A percentile compares a stretch with the other conserved stretches of the same genome.
Conservation (phyloP, 768 basidiomycete species). For the Kwoniella sp. region DNA sequence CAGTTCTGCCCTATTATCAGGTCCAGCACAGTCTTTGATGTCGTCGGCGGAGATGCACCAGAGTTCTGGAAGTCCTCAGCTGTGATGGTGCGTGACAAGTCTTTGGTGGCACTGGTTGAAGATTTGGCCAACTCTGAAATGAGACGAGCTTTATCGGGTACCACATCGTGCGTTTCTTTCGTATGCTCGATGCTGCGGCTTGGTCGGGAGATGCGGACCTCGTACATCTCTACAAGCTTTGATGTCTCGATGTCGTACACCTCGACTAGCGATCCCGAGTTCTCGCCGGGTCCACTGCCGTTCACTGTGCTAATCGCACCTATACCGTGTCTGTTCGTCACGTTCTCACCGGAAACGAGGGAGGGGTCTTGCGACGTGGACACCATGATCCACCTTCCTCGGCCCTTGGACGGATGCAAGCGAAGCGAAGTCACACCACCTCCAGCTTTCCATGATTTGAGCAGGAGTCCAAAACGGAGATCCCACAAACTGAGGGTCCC, state of each 20-base stretch:
- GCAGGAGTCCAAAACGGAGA: conserved; percentile 82
- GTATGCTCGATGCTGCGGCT: conserved; percentile 9
- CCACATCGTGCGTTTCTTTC: conserved; percentile 14
- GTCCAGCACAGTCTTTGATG: conserved; percentile 28
- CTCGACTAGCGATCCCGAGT: conserved; percentile 64
- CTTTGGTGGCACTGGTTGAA: neutral
- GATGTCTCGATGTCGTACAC: conserved; percentile 92
- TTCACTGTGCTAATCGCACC: conserved; percentile 1
- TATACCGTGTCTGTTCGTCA: neutral
- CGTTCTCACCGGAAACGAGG: neutral
- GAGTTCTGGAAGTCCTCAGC: conserved; percentile 18
- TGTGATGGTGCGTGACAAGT: conserved; percentile 10
- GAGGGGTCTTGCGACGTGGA: conserved; percentile 52
- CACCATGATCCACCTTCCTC: conserved; percentile 88
- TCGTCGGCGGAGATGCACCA: neutral
- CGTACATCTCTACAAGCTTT: conserved; percentile 75
- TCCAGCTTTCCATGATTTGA: conserved; percentile 84
- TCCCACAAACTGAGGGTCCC: conserved; percentile 93
- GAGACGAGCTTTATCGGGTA: conserved; percentile 23
- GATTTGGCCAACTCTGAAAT: conserved; percentile 29
- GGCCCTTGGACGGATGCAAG: conserved; percentile 82
- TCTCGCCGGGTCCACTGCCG: conserved; percentile 18
- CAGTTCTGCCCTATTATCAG: conserved; percentile 33
- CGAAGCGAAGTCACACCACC: conserved; percentile 59
- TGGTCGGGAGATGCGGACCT: conserved; percentile 56